Conservation (phyloP, 2,329 filamentous ascomycete species). For the Calycina herbarum region DNA sequence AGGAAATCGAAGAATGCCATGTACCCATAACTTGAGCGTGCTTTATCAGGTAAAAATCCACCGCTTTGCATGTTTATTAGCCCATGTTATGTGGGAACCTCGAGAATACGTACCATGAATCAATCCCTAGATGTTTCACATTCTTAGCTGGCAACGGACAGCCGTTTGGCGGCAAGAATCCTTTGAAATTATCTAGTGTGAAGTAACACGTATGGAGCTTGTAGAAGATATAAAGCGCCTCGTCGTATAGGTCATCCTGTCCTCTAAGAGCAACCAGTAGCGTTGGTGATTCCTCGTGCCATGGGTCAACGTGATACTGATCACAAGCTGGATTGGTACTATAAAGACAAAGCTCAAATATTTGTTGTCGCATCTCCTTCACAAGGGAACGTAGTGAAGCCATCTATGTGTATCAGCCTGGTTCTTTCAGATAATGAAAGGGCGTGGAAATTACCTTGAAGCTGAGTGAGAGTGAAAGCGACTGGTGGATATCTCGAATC, state of each 20-base stretch:
- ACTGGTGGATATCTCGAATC: no score
- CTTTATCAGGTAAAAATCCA: not conserved
- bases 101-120: not conserved
- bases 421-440: no score
- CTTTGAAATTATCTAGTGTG: not conserved
- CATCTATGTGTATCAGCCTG: no score
- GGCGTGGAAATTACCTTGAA: no score
- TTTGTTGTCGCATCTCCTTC: not conserved
- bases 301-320: not conserved
- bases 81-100: not conserved
- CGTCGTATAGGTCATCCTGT: not conserved
- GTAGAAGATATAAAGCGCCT: not conserved
- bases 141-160: not conserved
- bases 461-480: no score
- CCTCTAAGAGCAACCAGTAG: not conserved
- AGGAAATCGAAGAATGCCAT: not conserved
- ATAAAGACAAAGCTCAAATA: not conserved
- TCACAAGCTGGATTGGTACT: not conserved
- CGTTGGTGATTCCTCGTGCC: not conserved
- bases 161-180: not conserved
- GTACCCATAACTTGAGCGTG: not conserved
- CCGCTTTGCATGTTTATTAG: no score
- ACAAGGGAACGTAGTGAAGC: no score
- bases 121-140: not conserved
- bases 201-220: not conserved